These are phyloP conservation scores for Cladosporium sp. DNA, from an alignment of 2,329 filamentous ascomycete species.

Conservation along the genomic window DNA sequence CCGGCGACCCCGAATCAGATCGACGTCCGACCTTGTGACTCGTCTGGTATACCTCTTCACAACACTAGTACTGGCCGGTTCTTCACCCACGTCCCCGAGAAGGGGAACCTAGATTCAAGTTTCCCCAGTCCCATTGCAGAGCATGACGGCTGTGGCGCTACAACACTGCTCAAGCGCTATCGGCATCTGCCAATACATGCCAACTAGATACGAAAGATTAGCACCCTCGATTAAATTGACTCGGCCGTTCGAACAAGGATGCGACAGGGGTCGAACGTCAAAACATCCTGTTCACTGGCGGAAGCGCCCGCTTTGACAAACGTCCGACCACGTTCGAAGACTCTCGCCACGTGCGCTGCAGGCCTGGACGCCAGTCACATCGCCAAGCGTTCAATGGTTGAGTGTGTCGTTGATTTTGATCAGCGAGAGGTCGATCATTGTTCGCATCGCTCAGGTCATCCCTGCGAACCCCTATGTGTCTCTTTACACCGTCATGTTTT, in stretches of 20 bases:
- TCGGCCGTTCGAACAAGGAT: slow-evolving; percentile 9
- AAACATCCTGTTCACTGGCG: neutral
- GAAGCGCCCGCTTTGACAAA: slow-evolving; percentile 7
- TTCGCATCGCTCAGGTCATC: neutral
- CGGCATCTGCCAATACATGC: slow-evolving; percentile 1
- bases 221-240: slow-evolving; percentile 2
- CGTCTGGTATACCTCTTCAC: neutral
- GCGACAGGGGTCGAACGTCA: neutral
- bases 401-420: neutral
- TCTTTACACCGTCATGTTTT: slow-evolving; percentile 1
- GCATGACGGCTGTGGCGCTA: slow-evolving; percentile 10
- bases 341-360: slow-evolving; percentile 3
- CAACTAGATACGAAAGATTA: slow-evolving; percentile 10
- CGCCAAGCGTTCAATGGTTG: neutral
- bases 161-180: neutral
- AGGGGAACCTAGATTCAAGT: neutral
- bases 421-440: neutral
- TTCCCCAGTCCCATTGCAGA: neutral
- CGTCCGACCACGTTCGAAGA: neutral
- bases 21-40: slow-evolving; percentile 4
- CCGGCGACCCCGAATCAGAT: neutral
- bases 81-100: neutral
- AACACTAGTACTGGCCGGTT: slow-evolving; percentile 1
- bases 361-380: slow-evolving; percentile 1
- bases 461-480: neutral